A percentile compares a stretch with the other conserved stretches of the same genome.
Conservation (phyloP, 495 filamentous ascomycete genomes). For the Parathielavia appendiculata region DNA sequence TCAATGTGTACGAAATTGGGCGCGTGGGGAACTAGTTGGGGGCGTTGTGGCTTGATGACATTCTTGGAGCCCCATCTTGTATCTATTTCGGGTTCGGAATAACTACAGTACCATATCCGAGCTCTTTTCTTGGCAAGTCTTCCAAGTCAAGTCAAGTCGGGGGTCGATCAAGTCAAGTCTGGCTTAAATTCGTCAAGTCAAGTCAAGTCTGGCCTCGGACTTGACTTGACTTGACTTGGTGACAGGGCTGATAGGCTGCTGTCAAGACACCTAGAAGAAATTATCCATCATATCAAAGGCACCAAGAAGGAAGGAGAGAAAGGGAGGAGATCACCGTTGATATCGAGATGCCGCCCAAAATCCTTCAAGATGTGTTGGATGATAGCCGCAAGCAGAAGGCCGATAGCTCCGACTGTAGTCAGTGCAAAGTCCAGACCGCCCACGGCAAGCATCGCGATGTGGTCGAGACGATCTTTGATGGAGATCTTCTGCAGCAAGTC, state of each 20-base stretch:
- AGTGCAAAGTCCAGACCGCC: conserved; percentile 6
- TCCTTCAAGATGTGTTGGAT: conserved; percentile 12
- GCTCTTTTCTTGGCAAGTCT: no score
- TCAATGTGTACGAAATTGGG: no score
- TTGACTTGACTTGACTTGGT: no score
- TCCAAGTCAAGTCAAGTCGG: no score
- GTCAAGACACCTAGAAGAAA: conserved; percentile 12
- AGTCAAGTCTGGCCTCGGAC: no score
- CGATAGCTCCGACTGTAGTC: conserved; percentile 8
- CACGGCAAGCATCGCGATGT: conserved; percentile 7
- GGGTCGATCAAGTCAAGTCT: no score
- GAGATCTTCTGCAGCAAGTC: neutral
- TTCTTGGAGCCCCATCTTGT: no score
- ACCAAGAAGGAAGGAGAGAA: conserved; percentile 14
- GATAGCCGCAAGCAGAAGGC: conserved; percentile 13
- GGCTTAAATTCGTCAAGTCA: no score
- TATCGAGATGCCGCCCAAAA: conserved; percentile 8
- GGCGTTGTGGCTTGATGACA: no score
- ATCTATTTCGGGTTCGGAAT: no score
- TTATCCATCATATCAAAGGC: conserved; percentile 11
- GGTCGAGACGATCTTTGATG: neutral
- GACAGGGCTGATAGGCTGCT: conserved; percentile 17
- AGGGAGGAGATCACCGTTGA: conserved; percentile 7
- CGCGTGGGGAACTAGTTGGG: no score
- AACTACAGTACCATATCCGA: no score